Conservation (phyloP, 2,329 filamentous ascomycete genomes). For the Cercospora zeina region DNA sequence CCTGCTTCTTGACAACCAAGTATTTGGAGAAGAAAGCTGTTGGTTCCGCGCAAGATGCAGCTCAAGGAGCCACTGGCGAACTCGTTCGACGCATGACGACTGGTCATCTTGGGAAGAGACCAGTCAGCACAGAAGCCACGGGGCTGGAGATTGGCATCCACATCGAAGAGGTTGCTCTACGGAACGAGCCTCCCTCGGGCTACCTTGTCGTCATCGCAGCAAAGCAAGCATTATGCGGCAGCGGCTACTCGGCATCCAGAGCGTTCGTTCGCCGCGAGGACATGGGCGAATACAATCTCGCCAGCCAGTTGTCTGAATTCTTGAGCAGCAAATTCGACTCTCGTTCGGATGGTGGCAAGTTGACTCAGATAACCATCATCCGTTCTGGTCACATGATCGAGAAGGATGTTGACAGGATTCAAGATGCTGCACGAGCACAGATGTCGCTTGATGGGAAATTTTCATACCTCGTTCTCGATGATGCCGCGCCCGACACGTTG, state of each 20-base stretch:
- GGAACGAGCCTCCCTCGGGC: background rate
- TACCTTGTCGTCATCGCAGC: background rate
- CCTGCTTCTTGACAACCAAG: conserved; percentile 10
- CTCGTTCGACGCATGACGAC: conserved; percentile 7
- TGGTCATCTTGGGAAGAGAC: background rate
- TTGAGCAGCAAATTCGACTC: background rate
- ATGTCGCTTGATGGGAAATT: background rate
- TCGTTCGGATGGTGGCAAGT: background rate
- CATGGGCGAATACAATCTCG: background rate
- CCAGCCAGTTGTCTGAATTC: background rate
- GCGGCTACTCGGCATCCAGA: background rate
- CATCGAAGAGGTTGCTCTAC: conserved; percentile 1
- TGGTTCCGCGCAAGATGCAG: background rate
- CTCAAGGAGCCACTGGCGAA: conserved; percentile 5
- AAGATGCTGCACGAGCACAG: background rate
- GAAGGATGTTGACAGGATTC: background rate
- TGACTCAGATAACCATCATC: background rate
- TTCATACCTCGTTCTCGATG: background rate
- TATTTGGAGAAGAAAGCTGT: background rate
- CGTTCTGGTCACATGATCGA: background rate
- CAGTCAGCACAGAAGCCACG: background rate
- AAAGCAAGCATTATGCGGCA: background rate
- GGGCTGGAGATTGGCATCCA: background rate
- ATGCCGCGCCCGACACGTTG: background rate
- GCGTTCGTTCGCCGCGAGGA: background rate